A percentile compares a stretch with the other conserved stretches of the same genome.
These are phyloP conservation scores for Neckera pumila DNA, from an alignment of 225 moss, liverwort and hornwort species.

Conservation along the genomic window DNA sequence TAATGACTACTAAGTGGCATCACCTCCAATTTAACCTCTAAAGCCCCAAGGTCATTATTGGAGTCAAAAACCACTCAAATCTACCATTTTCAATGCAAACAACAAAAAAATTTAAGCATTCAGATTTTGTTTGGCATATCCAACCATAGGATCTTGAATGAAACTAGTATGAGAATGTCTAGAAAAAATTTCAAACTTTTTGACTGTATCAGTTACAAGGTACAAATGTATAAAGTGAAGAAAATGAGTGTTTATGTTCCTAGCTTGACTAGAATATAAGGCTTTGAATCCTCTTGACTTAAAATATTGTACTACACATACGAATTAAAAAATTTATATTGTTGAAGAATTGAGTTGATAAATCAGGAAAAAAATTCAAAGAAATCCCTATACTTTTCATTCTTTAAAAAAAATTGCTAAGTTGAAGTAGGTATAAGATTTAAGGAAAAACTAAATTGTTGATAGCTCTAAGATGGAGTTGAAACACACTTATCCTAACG, in stretches of 20 bases:
- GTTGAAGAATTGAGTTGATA: background rate
- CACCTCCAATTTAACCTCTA: background rate
- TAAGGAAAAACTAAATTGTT: background rate
- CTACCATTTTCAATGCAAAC: no score
- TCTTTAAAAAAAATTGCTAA: background rate
- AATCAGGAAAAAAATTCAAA: background rate
- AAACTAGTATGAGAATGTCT: no score
- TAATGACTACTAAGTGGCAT: background rate
- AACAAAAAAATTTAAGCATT: no score
- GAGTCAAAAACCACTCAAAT: background rate
- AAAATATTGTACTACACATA: background rate
- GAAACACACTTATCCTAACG: background rate
- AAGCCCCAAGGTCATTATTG: fast-evolving
- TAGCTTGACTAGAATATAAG: background rate
- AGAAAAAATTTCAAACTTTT: no score
- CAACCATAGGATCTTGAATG: no score
- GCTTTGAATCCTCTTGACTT: background rate
- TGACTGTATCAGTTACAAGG: no score
- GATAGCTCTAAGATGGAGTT: background rate
- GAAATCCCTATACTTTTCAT: no score
- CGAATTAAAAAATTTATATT: no score
- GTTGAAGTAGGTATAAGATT: background rate
- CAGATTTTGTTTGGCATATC: no score
- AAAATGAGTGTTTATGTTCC: background rate
- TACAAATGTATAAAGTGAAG: no score